Base-by-base conservation (phyloP, 148 eudicot genomes). In the Agrostemma githago region DNA sequence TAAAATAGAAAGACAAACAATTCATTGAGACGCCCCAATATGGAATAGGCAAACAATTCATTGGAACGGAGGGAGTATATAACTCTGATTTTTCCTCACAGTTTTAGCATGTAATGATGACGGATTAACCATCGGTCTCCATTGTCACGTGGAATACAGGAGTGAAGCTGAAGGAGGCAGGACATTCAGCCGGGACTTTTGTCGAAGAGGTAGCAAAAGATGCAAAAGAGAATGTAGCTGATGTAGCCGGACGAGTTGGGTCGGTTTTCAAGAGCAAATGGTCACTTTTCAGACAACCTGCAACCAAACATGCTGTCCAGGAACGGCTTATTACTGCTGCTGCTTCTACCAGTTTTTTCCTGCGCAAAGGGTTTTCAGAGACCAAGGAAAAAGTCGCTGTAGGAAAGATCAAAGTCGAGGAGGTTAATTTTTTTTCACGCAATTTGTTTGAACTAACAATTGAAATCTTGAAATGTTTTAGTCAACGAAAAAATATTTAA, bases 261-360 rank as follows among this genome's bases (percentile, higher is more conserved):
- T 88, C 93, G 2, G 83, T 86, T 42, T 85, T 95, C 75, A 95
- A 95, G 84, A 95, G 89, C 79, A 85, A 89, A 80, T 95, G 98
- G 98, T 87, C 96, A 26, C 66, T 95, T 42, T 82, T 95, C 76
- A 93, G 88, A 81, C 93, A 92, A 80, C 98, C 98, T 53, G 82
- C 98, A 57, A 88, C 98, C 0, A 95, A 87, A 80, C 96, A 90
- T 60, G 97, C 97, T 44, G 84, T 95, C 91, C 98, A 95, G 79
- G 98, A 95, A 79, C 86, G 87, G 56, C 77, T 95, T 69, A 81
- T 95, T 61, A 84, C 98, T 39, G 98, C 90, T 71, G 98, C 98
- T 79, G 97, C 98, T 78, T 86, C 92, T 10, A 95, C 98, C 2
- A 79, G 93, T 76, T 78, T 89, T 80, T 76, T 95, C 41, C 77